Evolutionary conservation across 495 filamentous ascomycete genomes (phyloP).

Genomic region (Penicillium tannophilum): DNA sequence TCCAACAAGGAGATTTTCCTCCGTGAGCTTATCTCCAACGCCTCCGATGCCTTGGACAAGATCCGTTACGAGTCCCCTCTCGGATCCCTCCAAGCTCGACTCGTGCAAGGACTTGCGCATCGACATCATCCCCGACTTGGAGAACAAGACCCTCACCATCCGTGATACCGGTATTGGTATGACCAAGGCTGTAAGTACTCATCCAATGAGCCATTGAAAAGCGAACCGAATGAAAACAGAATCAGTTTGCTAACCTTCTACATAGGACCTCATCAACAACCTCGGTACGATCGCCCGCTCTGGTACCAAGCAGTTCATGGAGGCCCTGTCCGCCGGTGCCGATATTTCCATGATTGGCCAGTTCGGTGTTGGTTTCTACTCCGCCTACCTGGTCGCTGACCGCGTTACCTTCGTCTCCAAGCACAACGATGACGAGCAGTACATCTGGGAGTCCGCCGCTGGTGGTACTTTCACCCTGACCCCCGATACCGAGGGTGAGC

Average conservation of each 20-base stretch:
- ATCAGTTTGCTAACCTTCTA: slow-evolving; percentile 7
- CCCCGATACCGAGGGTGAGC: slow-evolving; percentile 87
- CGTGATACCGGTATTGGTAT: slow-evolving; percentile 98
- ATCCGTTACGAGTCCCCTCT: slow-evolving; percentile 98
- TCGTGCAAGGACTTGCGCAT: slow-evolving; percentile 94
- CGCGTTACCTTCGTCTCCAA: slow-evolving; percentile 93
- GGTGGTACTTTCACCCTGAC: slow-evolving; percentile 96
- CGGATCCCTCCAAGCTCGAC: slow-evolving; percentile 96
- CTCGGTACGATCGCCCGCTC: slow-evolving; percentile 98
- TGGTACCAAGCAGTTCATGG: slow-evolving; percentile 99
- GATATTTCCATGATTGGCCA: slow-evolving; percentile 99
- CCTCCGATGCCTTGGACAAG: slow-evolving; percentile 98
- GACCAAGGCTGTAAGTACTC: slow-evolving; percentile 94
- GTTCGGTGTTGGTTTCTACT: slow-evolving; percentile 99
- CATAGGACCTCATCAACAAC: slow-evolving; percentile 97
- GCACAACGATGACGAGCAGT: slow-evolving; percentile 99
- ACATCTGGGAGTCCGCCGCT: slow-evolving; percentile 97
- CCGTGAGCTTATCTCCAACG: slow-evolving; percentile 95
- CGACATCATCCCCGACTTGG: slow-evolving; percentile 97
- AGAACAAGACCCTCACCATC: slow-evolving; percentile 95
- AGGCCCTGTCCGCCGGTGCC: slow-evolving; percentile 95
- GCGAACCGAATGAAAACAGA: neutral
- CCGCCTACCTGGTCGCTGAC: slow-evolving; percentile 98
- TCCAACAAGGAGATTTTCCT: slow-evolving; percentile 99
- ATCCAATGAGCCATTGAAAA: neutral